A percentile compares a stretch with the other conserved stretches of the same genome.
These are phyloP conservation scores for Aspergillus clavatus DNA, from an alignment of 2,329 filamentous ascomycete species.

Conservation along the genomic window DNA sequence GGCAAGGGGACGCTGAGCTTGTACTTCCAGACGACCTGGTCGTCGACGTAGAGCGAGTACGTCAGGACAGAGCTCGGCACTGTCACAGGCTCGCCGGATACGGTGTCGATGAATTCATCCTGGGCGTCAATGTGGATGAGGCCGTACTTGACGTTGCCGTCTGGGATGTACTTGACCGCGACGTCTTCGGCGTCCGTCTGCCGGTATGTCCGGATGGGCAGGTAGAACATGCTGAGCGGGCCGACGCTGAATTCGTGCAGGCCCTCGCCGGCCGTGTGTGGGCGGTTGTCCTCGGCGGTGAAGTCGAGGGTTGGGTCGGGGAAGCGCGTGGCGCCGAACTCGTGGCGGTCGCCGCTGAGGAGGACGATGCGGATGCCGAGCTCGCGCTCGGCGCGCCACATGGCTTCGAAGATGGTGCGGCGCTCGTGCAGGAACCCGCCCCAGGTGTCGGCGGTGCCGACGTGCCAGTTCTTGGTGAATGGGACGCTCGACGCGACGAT, in stretches of 20 bases:
- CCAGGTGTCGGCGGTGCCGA: conserved; percentile 88
- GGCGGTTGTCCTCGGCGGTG: conserved; percentile 12
- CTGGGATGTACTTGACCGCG: conserved; percentile 73
- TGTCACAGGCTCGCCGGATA: conserved; percentile 6
- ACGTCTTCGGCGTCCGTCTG: conserved; percentile 80
- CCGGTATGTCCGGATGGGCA: conserved; percentile 75
- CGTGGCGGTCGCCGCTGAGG: conserved; percentile 88
- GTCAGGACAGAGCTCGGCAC: conserved; percentile 59
- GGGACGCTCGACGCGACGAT: conserved; percentile 85
- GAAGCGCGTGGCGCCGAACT: conserved; percentile 84
- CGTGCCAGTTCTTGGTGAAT: conserved; percentile 95
- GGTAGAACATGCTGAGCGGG: conserved; percentile 89
- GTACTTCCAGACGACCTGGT: conserved; percentile 67
- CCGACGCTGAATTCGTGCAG: conserved; percentile 88
- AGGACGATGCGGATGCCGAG: conserved; percentile 74
- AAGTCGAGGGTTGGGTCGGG: conserved; percentile 42
- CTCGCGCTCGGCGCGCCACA: conserved; percentile 76
- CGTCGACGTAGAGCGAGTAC: conserved; percentile 80
- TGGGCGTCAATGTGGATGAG: conserved; percentile 71
- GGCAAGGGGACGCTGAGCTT: conserved; percentile 34
- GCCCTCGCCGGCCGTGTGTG: conserved; percentile 32
- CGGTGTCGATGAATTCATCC: conserved; percentile 36
- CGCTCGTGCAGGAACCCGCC: conserved; percentile 84
- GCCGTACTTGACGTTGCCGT: conserved; percentile 86
- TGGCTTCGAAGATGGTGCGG: conserved; percentile 72